Percentiles rank a stretch among this genome's conserved stretches.
Conservation (phyloP, 108 stramenopile genomes). For the Discostella stelligeroides region DNA sequence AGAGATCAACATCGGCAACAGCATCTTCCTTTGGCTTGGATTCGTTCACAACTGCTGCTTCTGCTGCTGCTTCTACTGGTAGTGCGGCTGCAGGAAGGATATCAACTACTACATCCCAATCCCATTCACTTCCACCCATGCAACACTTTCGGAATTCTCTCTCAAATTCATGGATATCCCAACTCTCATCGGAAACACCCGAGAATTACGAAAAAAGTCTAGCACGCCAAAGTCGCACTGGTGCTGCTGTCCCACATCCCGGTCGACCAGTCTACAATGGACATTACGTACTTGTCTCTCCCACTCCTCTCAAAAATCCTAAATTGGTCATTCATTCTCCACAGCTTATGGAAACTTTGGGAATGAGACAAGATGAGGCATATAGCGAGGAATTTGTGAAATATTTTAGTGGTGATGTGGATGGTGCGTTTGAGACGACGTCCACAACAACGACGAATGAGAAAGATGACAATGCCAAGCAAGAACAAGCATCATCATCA, state of each 20-base stretch:
- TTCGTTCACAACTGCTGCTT: no score
- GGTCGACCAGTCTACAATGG: conserved; percentile 80
- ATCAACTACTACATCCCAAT: no score
- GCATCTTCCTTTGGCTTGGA: no score
- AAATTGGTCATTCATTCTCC: conserved; percentile 56
- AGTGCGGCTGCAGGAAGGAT: no score
- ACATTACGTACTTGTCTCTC: conserved; percentile 75
- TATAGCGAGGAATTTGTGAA: conserved; percentile 57
- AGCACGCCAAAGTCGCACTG: no score
- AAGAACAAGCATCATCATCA: no score
- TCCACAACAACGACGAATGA: no score
- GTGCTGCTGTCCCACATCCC: no score
- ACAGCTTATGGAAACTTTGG: conserved; percentile 54
- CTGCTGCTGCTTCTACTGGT: no score
- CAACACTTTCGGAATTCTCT: conserved; percentile 3
- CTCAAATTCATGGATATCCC: not conserved
- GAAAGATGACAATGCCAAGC: not conserved
- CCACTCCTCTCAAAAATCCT: conserved; percentile 68
- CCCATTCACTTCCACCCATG: not conserved
- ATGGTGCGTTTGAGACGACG: conserved; percentile 32
- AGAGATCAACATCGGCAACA: no score
- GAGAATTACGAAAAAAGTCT: conserved; percentile 3
- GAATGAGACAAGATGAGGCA: conserved; percentile 46
- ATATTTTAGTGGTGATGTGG: conserved; percentile 74
- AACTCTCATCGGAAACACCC: not conserved